Conservation (phyloP, 2,329 filamentous ascomycete species). For the Zymoseptoria tritici region DNA sequence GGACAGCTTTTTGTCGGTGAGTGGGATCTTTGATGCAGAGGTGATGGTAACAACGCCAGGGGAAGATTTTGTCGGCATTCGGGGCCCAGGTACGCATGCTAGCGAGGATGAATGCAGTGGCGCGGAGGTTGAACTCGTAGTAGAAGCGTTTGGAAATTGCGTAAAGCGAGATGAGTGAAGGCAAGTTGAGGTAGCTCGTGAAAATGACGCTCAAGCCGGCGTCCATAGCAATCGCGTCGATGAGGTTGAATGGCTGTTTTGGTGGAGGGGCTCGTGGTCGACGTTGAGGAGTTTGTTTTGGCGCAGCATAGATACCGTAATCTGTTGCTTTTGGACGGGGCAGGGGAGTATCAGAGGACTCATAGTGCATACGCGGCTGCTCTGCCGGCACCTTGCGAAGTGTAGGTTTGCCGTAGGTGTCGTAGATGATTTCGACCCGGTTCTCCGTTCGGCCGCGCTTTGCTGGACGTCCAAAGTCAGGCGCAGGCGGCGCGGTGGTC, state of each 20-base stretch:
- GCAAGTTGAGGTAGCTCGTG: slow-evolving; percentile 46
- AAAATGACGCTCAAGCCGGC: slow-evolving; percentile 50
- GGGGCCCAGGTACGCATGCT: slow-evolving; percentile 50
- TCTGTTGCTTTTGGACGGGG: background rate
- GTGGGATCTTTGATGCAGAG: slow-evolving; percentile 55
- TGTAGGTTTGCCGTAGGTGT: slow-evolving; percentile 15
- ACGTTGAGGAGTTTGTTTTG: background rate
- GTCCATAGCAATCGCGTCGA: slow-evolving; percentile 28
- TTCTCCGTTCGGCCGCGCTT: slow-evolving; percentile 17
- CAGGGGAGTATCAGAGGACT: background rate
- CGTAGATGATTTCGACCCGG: slow-evolving; percentile 20
- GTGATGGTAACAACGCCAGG: slow-evolving; percentile 51
- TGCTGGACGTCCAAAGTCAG: slow-evolving; percentile 2
- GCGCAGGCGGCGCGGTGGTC: slow-evolving; percentile 3
- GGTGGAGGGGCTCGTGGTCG: background rate
- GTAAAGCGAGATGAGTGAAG: slow-evolving; percentile 58
- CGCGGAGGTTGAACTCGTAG: slow-evolving; percentile 50
- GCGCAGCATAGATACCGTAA: background rate
- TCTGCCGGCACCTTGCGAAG: slow-evolving; percentile 5
- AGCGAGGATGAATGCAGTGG: slow-evolving; percentile 51
- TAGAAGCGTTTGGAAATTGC: slow-evolving; percentile 58
- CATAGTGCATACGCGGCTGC: slow-evolving; percentile 1
- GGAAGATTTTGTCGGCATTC: slow-evolving; percentile 51
- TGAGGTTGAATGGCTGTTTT: slow-evolving; percentile 26
- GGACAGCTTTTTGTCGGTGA: slow-evolving; percentile 19